These are phyloP conservation scores for Cladophialophora psammophila DNA, from an alignment of 2,329 filamentous ascomycete genomes.

Conservation along the genomic window DNA sequence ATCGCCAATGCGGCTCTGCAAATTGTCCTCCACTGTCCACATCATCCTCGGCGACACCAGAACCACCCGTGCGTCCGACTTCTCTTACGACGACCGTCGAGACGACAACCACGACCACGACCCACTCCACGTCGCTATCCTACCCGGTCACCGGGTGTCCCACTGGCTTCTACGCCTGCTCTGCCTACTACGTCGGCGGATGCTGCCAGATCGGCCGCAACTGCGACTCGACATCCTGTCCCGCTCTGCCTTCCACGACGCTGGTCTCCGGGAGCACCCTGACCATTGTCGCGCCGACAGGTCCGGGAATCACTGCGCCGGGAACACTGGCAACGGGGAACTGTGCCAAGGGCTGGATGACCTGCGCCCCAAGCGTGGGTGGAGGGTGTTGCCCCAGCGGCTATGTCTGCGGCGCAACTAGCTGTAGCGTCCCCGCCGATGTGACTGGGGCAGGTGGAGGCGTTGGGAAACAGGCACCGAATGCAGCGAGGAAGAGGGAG, in stretches of 20 bases:
- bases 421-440: conserved; percentile 58
- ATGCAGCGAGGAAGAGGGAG: background rate
- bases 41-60: conserved; percentile 40
- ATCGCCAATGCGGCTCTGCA: conserved; percentile 52
- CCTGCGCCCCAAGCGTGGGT: conserved; percentile 69
- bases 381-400: conserved; percentile 86
- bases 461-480: conserved; percentile 49
- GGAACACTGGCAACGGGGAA: conserved; percentile 48
- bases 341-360: conserved; percentile 83
- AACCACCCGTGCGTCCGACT: conserved; percentile 50
- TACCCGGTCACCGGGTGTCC: conserved; percentile 67
- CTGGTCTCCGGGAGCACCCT: conserved; percentile 69
- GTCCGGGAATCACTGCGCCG: conserved; percentile 48
- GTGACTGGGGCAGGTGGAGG: conserved; percentile 50
- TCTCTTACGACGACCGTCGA: conserved; percentile 36
- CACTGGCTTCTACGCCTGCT: conserved; percentile 89
- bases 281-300: conserved; percentile 72
- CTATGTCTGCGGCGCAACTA: conserved; percentile 74
- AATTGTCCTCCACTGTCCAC: conserved; percentile 46
- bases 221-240: conserved; percentile 82
- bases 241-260: conserved; percentile 66
- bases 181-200: conserved; percentile 78
- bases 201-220: conserved; percentile 89
- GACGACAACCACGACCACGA: conserved; percentile 39
- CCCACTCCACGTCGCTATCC: conserved; percentile 48